Percentiles rank a stretch among this genome's conserved stretches.
Evolutionary conservation across 768 basidiomycete species (phyloP).

Genomic region (Auricularia cornea): DNA sequence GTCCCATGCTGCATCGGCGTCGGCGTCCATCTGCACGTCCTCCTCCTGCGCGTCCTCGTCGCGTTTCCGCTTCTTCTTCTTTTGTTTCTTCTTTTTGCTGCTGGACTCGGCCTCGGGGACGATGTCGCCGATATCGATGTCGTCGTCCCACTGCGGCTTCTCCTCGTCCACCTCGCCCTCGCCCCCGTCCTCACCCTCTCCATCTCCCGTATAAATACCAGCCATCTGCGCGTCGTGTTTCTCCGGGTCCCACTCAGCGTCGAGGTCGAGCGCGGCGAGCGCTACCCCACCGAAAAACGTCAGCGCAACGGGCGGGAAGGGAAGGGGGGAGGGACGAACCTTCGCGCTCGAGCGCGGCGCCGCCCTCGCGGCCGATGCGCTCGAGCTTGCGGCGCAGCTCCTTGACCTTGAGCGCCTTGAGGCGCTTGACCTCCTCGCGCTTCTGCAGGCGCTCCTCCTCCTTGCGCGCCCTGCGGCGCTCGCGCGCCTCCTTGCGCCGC

Average conservation of each 20-base stretch:
- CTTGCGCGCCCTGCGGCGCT: constrained; percentile 66
- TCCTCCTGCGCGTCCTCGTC: constrained; percentile 35
- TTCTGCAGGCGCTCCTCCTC: constrained; percentile 66
- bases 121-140: constrained; percentile 74
- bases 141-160: constrained; percentile 90
- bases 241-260: constrained; percentile 87
- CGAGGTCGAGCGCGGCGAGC: constrained; percentile 67
- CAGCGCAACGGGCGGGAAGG: background rate
- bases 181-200: constrained; percentile 27
- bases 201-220: constrained; percentile 52
- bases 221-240: constrained; percentile 81
- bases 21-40: constrained; percentile 45
- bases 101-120: constrained; percentile 19
- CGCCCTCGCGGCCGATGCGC: constrained; percentile 62
- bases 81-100: constrained; percentile 30
- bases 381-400: constrained; percentile 73
- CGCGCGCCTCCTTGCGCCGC: constrained; percentile 76
- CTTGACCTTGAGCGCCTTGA: constrained; percentile 79
- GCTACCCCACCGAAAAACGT: constrained; percentile 27
- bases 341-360: constrained; percentile 36
- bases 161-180: constrained; percentile 29
- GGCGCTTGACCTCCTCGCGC: constrained; percentile 70
- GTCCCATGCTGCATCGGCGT: constrained; percentile 46
- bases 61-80: constrained; percentile 35
- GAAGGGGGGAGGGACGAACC: constrained; percentile 8